Conservation (phyloP, 768 basidiomycete genomes). For the Kwoniella heveanensis region DNA sequence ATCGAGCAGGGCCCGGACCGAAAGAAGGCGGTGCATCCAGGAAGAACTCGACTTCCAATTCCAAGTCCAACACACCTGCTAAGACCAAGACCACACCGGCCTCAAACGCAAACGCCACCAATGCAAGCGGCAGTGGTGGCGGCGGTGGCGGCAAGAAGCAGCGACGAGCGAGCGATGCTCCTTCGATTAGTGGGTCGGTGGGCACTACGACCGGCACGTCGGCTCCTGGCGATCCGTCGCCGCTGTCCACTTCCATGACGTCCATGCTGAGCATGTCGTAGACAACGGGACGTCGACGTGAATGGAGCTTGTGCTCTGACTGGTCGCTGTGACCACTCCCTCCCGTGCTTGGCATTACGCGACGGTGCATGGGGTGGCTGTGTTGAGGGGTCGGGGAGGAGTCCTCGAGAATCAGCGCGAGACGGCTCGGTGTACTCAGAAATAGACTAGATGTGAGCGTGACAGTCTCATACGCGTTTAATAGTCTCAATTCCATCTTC, state of each 20-base stretch:
- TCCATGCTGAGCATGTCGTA: conserved; percentile 7
- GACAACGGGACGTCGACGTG: background rate
- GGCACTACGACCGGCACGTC: background rate
- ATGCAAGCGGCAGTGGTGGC: background rate
- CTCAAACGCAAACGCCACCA: conserved; percentile 7
- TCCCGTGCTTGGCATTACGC: too few species aligned
- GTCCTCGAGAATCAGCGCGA: too few species aligned
- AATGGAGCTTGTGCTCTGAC: too few species aligned
- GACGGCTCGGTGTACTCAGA: too few species aligned
- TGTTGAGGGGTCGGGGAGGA: too few species aligned
- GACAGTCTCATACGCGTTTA: too few species aligned
- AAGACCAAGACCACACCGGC: background rate
- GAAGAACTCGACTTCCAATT: background rate
- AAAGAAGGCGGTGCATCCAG: conserved; percentile 15
- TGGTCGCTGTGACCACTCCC: too few species aligned
- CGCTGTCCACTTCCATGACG: conserved; percentile 8
- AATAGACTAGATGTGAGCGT: too few species aligned
- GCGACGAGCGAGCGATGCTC: conserved; percentile 4
- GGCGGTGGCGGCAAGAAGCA: conserved; percentile 3
- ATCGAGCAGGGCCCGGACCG: conserved; percentile 20
- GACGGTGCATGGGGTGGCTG: too few species aligned
- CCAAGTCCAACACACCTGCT: background rate
- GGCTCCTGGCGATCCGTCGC: background rate
- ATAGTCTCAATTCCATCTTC: too few species aligned
- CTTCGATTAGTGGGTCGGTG: background rate